Evolutionary conservation across 768 basidiomycete genomes (phyloP), one percentile per base, ranked within the genome.

Genomic region (Tulasnella sp.): DNA sequence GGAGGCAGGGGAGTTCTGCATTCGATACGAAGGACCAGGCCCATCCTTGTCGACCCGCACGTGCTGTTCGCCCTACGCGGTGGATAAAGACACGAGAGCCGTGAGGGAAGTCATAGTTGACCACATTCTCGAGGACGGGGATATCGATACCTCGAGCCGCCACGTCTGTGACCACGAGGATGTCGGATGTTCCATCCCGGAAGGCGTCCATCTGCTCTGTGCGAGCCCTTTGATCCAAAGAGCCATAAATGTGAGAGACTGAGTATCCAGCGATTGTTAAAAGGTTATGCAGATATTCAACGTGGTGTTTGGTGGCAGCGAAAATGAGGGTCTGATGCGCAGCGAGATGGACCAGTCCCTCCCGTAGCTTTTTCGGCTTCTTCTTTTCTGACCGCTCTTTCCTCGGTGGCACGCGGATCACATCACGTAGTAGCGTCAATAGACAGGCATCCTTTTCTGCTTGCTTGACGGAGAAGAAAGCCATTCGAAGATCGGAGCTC

Each of bases 101-200:
- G 60, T 91, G 86, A 0, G 96, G 96, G 65, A 99, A 97, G 66
- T 99, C 96, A 70, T 93, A 99, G 70, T 99, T 99, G 70, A 99
- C 76, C 31, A 99, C 96, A 67, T 98, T 89, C 68, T 93, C 91
- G 62, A 99, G 78, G 42, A 97, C 78, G 3, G 96, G 96, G 31
- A 99, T 93, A 72, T 99, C 96, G 65, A 99, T 91, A 66, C 96
- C 96, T 64, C 96, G 86, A 12, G 96, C 96, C 19, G 96, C 96
- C 42, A 99, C 92, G 67, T 99, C 96, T 0, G 96, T 99, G 44
- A 98, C 96, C 34, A 98, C 92, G 24, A 99, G 76, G 49, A 99
- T 78, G 63, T 77, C 86, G 0, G 92, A 88, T 29, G 74, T 68
- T 0, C 88, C 87, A 11, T 80, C 77, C 22, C 92, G 82, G 72